These are phyloP conservation scores for Backusella tarrabulga DNA, from an alignment of 192 early-diverging fungal species.

Conservation along the genomic window DNA sequence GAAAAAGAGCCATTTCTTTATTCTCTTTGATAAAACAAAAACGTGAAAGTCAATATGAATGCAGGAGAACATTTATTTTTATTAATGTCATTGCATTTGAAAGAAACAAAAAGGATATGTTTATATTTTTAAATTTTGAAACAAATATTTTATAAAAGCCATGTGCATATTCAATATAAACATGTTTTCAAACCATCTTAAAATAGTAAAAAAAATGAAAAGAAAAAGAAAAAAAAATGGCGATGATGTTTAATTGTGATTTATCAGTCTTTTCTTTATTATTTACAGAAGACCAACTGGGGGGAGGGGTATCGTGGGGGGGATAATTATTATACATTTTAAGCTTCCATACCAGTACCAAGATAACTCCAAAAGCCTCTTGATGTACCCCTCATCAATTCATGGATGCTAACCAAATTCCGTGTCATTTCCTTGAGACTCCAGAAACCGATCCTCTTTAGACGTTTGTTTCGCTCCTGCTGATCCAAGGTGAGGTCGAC, in stretches of 20 bases:
- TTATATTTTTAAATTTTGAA: neutral
- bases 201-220: neutral
- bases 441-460: slow-evolving; percentile 91
- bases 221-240: neutral
- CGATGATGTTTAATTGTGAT: neutral
- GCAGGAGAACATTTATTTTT: neutral
- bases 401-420: slow-evolving; percentile 68
- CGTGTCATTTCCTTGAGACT: slow-evolving; percentile 73
- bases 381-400: slow-evolving; percentile 67
- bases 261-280: neutral
- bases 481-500: slow-evolving; percentile 76
- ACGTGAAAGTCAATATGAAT: too few species aligned
- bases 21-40: too few species aligned
- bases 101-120: neutral
- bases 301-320: neutral
- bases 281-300: neutral
- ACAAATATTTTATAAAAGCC: neutral
- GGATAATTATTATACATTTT: neutral
- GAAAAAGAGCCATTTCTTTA: too few species aligned
- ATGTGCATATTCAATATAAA: neutral
- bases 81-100: neutral
- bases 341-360: slow-evolving; percentile 11
- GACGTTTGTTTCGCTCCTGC: slow-evolving; percentile 73
- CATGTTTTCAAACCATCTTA: neutral
- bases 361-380: slow-evolving; percentile 62